phyloP scores from a whole-genome alignment of 2,329 filamentous ascomycete genomes.

The Penicillium hordei region DNA sequence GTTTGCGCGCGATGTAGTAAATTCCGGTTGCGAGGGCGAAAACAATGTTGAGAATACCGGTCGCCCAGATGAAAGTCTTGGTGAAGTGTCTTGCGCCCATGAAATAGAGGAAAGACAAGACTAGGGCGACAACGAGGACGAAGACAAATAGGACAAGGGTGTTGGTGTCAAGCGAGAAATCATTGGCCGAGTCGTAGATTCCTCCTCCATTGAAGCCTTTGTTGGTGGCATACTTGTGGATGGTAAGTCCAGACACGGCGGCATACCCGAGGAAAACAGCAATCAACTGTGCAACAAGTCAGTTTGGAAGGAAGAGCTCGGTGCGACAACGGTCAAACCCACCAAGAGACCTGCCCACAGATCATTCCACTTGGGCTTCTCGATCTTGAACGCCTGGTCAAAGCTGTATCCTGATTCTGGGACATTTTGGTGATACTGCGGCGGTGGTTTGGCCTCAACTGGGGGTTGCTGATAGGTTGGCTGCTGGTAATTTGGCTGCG shows the following conservation, averaged over 20 bases:
- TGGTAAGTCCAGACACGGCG: constrained; percentile 71
- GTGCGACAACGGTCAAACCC: constrained; percentile 20
- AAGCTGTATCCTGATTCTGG: constrained; percentile 52
- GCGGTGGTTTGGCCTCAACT: constrained; percentile 25
- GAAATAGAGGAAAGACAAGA: constrained; percentile 76
- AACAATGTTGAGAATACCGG: constrained; percentile 81
- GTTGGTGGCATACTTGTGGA: constrained; percentile 70
- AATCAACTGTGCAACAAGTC: constrained; percentile 56
- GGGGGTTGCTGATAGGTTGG: constrained; percentile 12
- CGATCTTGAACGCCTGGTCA: constrained; percentile 77
- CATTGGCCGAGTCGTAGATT: constrained; percentile 69
- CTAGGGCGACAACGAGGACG: constrained; percentile 69
- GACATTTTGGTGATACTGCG: constrained; percentile 26
- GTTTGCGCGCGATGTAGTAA: constrained; percentile 74
- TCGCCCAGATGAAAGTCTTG: constrained; percentile 90
- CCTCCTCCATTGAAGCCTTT: constrained; percentile 66
- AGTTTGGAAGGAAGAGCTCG: not conserved
- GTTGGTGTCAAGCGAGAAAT: constrained; percentile 73
- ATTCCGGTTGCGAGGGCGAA: constrained; percentile 82
- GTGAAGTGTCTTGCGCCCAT: constrained; percentile 73
- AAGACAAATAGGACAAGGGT: constrained; percentile 84
- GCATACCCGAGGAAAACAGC: constrained; percentile 70
- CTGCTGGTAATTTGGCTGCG: constrained; percentile 5
- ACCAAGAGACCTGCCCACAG: constrained; percentile 82
- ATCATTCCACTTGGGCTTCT: constrained; percentile 86